phyloP scores from a whole-genome alignment of 768 basidiomycete genomes.

The Phlebiopsis gigantea region DNA sequence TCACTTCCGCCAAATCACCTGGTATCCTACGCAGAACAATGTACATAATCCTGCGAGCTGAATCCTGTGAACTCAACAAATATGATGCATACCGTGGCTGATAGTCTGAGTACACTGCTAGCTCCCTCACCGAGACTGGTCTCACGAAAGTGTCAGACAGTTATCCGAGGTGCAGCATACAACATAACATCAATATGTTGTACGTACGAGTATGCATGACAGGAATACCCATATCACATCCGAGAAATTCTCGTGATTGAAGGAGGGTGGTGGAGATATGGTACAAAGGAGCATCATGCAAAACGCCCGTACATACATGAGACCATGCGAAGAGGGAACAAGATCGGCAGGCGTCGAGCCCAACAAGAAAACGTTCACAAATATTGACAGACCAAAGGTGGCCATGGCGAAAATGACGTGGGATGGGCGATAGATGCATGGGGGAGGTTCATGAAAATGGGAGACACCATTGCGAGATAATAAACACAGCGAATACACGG shows the following conservation, averaged over 20 bases:
- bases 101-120: no score
- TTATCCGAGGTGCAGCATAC: neutral
- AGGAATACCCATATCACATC: neutral
- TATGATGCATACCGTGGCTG: no score
- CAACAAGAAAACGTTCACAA: neutral
- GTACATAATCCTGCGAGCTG: no score
- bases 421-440: neutral
- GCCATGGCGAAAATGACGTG: neutral
- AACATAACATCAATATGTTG: neutral
- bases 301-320: constrained; percentile 13
- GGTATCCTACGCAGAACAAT: no score
- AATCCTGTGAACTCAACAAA: no score
- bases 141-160: no score
- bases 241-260: neutral
- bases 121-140: no score
- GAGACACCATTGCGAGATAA: neutral
- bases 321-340: neutral
- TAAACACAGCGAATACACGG: constrained; percentile 5
- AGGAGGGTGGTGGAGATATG: constrained; percentile 3
- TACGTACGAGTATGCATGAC: constrained; percentile 1
- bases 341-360: constrained; percentile 5
- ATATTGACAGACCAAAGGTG: neutral
- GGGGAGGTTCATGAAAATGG: neutral
- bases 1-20: no score
- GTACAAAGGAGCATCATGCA: neutral